phyloP scores from a whole-genome alignment of 495 filamentous ascomycete genomes.

The Mycothermus thermophilus region DNA sequence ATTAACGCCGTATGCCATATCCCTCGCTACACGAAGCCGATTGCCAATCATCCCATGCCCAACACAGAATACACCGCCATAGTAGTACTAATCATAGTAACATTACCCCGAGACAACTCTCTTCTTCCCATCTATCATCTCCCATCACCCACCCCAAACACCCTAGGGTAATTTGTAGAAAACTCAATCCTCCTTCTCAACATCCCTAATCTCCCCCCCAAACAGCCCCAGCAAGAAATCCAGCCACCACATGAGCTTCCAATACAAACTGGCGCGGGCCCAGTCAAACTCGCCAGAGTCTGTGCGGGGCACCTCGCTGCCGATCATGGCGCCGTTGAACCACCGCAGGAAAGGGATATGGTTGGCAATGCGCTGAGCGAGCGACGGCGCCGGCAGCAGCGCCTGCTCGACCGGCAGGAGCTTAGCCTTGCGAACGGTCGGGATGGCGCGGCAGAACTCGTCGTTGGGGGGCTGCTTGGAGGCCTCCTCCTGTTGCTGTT shows the following conservation, averaged over 20 bases:
- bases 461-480: constrained; percentile 3
- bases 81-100: too few relatives aligned
- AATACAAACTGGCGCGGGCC: constrained; percentile 60
- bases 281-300: constrained; percentile 76
- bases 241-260: constrained; percentile 45
- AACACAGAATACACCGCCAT: too few relatives aligned
- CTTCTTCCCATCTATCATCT: too few relatives aligned
- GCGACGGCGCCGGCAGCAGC: constrained; percentile 46
- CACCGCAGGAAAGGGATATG: constrained; percentile 51
- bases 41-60: too few relatives aligned
- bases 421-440: constrained; percentile 34
- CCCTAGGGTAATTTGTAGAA: too few relatives aligned
- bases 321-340: constrained; percentile 69
- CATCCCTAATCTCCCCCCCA: constrained; percentile 32
- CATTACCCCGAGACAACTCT: too few relatives aligned
- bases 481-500: constrained; percentile 1
- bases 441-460: constrained; percentile 28
- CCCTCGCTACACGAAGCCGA: too few relatives aligned
- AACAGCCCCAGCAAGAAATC: constrained; percentile 36
- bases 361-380: constrained; percentile 44
- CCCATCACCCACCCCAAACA: too few relatives aligned
- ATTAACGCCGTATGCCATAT: too few relatives aligned
- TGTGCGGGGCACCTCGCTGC: constrained; percentile 56
- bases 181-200: constrained; percentile 39
- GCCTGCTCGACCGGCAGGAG: constrained; percentile 47